Evolutionary conservation across 306 rosid species (phyloP).

Genomic region (Trifolium repens): DNA sequence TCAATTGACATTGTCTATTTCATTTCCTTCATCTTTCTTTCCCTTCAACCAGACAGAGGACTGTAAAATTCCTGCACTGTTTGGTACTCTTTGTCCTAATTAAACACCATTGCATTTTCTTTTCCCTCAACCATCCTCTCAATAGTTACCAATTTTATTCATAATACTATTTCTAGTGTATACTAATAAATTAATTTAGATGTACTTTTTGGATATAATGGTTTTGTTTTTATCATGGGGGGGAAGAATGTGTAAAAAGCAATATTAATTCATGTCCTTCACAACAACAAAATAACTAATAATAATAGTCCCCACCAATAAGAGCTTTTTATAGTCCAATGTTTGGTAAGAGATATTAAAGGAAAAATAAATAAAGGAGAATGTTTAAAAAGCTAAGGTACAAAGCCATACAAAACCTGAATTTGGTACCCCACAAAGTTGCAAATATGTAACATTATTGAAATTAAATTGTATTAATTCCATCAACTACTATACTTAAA

Average conservation of each 20-base stretch:
- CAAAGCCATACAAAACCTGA: constrained; percentile 55
- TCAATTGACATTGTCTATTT: too few species aligned
- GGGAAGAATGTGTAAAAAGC: constrained; percentile 61
- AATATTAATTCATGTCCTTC: constrained; percentile 42
- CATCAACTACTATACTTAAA: constrained; percentile 52
- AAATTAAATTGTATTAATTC: constrained; percentile 39
- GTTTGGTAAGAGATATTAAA: constrained; percentile 45
- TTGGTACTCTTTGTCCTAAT: constrained; percentile 39
- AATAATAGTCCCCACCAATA: constrained; percentile 57
- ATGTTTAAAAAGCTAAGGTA: constrained; percentile 52
- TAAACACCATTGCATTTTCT: constrained; percentile 8
- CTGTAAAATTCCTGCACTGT: constrained; percentile 40
- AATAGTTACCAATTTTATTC: constrained; percentile 20
- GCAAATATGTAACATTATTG: constrained; percentile 46
- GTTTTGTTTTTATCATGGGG: constrained; percentile 49
- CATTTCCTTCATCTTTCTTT: too few species aligned
- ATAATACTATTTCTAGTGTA: constrained; percentile 16
- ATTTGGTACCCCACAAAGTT: constrained; percentile 56
- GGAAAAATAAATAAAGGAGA: constrained; percentile 29
- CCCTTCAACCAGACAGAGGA: constrained; percentile 21
- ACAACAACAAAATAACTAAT: constrained; percentile 47
- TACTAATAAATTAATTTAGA: constrained; percentile 15
- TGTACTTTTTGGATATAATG: constrained; percentile 38
- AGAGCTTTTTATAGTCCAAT: constrained; percentile 41
- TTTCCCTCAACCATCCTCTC: background rate